Percentiles rank a stretch among this genome's conserved stretches.
phyloP scores from a whole-genome alignment of 2,329 filamentous ascomycete species.

The Coniochaeta ligniaria region DNA sequence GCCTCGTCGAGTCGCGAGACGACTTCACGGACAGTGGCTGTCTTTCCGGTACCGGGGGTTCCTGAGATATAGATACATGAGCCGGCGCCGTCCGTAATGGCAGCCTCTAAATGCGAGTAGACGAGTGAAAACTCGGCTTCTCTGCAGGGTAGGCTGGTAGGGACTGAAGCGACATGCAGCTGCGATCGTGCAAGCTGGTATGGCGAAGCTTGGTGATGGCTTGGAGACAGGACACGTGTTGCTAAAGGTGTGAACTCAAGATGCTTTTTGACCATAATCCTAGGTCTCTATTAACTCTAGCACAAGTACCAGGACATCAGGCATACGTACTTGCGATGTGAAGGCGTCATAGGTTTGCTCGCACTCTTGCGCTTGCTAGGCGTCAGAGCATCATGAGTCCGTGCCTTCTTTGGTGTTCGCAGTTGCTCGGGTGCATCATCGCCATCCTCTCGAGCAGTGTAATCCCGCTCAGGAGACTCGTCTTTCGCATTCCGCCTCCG shows the following conservation, averaged over 20 bases:
- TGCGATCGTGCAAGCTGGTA: slow-evolving; percentile 86
- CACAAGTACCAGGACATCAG: slow-evolving; percentile 19
- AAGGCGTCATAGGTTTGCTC: slow-evolving; percentile 9
- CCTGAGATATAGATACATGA: slow-evolving; percentile 99
- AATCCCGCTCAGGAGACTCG: slow-evolving; percentile 21
- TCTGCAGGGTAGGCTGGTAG: slow-evolving; percentile 80
- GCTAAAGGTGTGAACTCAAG: slow-evolving; percentile 95
- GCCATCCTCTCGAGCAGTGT: slow-evolving; percentile 20
- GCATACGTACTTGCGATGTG: slow-evolving; percentile 26
- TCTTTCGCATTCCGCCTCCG: slow-evolving; percentile 28
- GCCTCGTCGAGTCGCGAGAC: slow-evolving; percentile 83
- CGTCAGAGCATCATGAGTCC: slow-evolving; percentile 32
- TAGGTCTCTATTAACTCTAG: slow-evolving; percentile 18
- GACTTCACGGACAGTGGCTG: slow-evolving; percentile 92
- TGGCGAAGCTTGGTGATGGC: slow-evolving; percentile 70
- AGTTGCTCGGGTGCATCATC: slow-evolving; percentile 24
- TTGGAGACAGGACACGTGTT: slow-evolving; percentile 73
- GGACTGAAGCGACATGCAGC: slow-evolving; percentile 90
- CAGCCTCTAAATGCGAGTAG: slow-evolving; percentile 87
- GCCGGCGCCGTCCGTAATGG: slow-evolving; percentile 87
- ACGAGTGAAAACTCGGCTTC: slow-evolving; percentile 88
- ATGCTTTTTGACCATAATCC: slow-evolving; percentile 72
- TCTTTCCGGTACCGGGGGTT: slow-evolving; percentile 97
- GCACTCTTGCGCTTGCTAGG: slow-evolving; percentile 40
- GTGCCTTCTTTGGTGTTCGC: slow-evolving; percentile 24